phyloP scores from a whole-genome alignment of 2,329 filamentous ascomycete genomes.

The Sporothrix luriei region DNA sequence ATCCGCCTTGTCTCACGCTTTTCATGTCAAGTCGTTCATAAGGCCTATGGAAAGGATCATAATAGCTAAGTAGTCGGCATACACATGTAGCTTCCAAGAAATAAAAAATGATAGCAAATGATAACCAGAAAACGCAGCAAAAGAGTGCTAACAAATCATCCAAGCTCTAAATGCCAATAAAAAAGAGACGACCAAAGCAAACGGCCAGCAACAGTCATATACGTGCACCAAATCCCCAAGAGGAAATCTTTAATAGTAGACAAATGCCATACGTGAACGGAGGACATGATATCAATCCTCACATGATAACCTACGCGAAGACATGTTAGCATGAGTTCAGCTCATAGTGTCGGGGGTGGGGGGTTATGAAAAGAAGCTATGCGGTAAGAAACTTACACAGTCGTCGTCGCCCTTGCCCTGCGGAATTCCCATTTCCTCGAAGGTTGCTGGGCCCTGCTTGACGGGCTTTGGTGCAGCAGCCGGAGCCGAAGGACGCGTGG shows the following conservation, averaged over 20 bases:
- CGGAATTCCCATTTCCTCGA: conserved; percentile 97
- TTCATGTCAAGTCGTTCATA: neutral
- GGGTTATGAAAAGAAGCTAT: neutral
- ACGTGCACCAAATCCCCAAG: neutral
- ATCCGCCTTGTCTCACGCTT: neutral
- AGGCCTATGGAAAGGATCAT: neutral
- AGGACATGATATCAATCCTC: neutral
- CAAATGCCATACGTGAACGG: too few species aligned
- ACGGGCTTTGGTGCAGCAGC: conserved; percentile 24
- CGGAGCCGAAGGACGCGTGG: conserved; percentile 21
- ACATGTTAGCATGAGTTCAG: conserved; percentile 18
- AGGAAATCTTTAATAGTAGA: neutral
- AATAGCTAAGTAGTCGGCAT: neutral
- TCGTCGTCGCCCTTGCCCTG: conserved; percentile 80
- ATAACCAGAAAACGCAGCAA: neutral
- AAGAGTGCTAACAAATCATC: conserved; percentile 13
- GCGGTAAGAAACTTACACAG: conserved; percentile 66
- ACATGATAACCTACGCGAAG: conserved; percentile 25
- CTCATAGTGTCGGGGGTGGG: accelerated
- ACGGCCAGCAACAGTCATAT: neutral
- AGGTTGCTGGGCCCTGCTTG: conserved; percentile 82
- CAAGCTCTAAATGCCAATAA: conserved; percentile 21
- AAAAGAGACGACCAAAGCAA: neutral
- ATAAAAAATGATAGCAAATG: neutral
- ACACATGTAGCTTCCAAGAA: neutral